Conservation (phyloP, 1,284 basidiomycete genomes). For the Naganishia albida region DNA sequence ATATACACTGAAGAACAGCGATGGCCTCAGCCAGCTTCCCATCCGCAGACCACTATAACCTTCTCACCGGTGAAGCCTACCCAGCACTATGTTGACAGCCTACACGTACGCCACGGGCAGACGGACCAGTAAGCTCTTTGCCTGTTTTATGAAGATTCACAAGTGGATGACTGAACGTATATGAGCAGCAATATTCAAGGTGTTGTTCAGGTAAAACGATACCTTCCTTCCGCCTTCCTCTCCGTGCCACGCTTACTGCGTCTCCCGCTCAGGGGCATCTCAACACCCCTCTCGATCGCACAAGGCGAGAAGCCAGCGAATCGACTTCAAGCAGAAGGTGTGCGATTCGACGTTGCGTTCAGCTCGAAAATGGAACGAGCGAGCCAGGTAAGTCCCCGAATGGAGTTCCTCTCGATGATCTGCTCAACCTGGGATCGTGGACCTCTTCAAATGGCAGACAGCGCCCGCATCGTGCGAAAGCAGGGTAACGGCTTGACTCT, state of each 20-base stretch:
- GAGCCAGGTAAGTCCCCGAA: background rate
- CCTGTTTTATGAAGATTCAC: background rate
- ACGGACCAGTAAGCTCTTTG: conserved; percentile 34
- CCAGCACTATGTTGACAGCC: background rate
- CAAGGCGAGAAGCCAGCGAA: background rate
- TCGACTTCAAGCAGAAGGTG: background rate
- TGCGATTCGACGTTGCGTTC: background rate
- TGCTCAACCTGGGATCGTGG: no score
- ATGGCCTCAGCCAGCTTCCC: no score
- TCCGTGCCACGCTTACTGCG: no score
- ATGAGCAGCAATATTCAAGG: background rate
- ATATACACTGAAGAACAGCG: no score
- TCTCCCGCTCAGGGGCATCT: background rate
- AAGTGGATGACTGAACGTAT: no score
- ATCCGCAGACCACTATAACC: no score
- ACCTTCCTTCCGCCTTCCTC: background rate
- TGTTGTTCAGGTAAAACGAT: no score
- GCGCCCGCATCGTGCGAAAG: background rate
- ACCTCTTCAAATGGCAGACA: background rate
- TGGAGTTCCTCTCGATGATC: background rate
- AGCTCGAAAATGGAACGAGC: background rate
- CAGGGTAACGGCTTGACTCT: no score
- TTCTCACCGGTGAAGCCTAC: no score
- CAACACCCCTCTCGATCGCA: background rate
- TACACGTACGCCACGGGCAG: conserved; percentile 1